These are phyloP conservation scores for Prosopis cineraria DNA, from an alignment of 306 rosid genomes.

Conservation along the genomic window DNA sequence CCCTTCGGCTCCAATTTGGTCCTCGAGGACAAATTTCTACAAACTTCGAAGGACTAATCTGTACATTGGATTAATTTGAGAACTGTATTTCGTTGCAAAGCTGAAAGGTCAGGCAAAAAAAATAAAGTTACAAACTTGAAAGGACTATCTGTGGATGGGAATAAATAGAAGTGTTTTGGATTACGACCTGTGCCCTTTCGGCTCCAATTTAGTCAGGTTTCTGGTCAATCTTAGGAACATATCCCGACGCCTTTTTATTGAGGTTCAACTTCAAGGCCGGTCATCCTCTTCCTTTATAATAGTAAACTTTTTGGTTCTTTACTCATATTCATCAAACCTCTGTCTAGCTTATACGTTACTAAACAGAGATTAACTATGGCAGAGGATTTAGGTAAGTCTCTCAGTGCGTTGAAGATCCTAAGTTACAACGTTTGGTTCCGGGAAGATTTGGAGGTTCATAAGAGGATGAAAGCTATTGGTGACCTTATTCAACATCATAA, in stretches of 20 bases:
- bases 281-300: neutral
- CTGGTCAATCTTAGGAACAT: neutral
- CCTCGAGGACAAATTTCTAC: no score
- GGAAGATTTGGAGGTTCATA: conserved; percentile 72
- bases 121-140: neutral
- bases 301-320: neutral
- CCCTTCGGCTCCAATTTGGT: no score
- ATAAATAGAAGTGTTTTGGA: neutral
- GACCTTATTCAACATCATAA: conserved; percentile 71
- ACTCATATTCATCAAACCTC: neutral
- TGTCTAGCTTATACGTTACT: conserved; percentile 3
- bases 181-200: neutral
- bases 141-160: neutral
- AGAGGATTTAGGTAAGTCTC: conserved; percentile 47
- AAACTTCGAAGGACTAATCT: no score
- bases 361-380: conserved; percentile 5
- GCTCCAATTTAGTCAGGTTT: neutral
- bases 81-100: no score
- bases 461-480: conserved; percentile 82
- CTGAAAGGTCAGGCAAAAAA: no score
- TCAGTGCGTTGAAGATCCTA: conserved; percentile 51
- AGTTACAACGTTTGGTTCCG: conserved; percentile 91
- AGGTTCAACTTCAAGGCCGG: neutral
- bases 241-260: neutral
- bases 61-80: no score